Evolutionary conservation across 2,329 filamentous ascomycete genomes (phyloP).

Genomic region (Gliomastix tumulicola): DNA sequence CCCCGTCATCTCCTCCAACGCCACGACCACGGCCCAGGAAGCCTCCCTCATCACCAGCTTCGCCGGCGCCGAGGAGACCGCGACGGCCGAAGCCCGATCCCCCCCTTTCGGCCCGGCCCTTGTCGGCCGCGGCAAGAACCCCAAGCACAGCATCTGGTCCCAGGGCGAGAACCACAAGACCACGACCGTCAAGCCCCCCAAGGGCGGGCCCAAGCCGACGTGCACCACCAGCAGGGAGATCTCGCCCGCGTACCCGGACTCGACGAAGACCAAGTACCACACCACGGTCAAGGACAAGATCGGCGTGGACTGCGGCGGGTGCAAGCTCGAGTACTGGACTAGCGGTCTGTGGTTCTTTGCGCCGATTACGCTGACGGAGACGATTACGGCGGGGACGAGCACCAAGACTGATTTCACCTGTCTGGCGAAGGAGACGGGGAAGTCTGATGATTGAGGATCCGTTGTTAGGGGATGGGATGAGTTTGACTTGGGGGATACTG

Average conservation of each 20-base stretch:
- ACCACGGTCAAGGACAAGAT: not conserved
- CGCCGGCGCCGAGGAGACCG: not conserved
- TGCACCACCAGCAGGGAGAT: not conserved
- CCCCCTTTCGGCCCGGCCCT: not conserved
- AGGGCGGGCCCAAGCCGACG: too few relatives aligned
- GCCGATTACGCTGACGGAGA: slow-evolving; percentile 2
- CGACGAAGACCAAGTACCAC: not conserved
- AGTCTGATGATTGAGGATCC: too few relatives aligned
- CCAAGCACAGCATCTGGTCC: not conserved
- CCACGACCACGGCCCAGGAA: too few relatives aligned
- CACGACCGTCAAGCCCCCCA: not conserved
- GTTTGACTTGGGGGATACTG: too few relatives aligned
- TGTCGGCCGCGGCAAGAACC: not conserved
- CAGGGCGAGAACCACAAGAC: not conserved
- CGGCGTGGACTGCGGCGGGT: not conserved
- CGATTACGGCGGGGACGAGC: not conserved
- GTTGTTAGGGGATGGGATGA: too few relatives aligned
- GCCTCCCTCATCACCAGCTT: not conserved
- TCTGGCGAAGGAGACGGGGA: too few relatives aligned
- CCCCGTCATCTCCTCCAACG: too few relatives aligned
- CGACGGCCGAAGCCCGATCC: not conserved
- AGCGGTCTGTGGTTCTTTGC: slow-evolving; percentile 1
- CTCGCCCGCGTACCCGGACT: not conserved
- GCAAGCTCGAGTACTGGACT: not conserved
- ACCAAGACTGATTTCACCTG: too few relatives aligned